A percentile compares a stretch with the other conserved stretches of the same genome.
phyloP scores from a whole-genome alignment of 139 green algal species.

The Eudorina sp. region DNA sequence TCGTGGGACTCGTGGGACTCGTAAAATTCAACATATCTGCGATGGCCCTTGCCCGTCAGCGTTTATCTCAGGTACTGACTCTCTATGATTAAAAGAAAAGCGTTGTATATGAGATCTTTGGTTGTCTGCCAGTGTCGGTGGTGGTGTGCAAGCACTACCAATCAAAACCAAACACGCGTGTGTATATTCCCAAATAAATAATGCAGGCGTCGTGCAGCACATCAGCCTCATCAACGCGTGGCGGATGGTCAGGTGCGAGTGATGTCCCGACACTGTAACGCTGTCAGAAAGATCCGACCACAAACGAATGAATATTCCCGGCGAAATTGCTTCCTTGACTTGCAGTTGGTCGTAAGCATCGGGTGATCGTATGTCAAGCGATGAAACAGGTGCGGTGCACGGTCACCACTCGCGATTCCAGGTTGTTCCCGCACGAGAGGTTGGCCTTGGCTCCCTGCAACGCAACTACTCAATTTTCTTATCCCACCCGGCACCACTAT shows the following conservation, averaged over 20 bases:
- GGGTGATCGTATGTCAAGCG: neutral
- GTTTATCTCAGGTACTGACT: conserved; percentile 17
- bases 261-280: neutral
- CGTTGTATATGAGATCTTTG: too few relatives aligned
- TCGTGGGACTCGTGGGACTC: too few relatives aligned
- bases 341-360: neutral
- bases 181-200: too few relatives aligned
- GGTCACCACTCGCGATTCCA: neutral
- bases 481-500: too few relatives aligned
- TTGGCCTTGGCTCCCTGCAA: too few relatives aligned
- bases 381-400: neutral
- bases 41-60: conserved; percentile 14
- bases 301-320: neutral
- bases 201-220: conserved; percentile 30
- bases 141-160: too few relatives aligned
- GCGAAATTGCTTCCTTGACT: neutral
- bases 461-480: too few relatives aligned
- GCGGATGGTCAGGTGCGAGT: neutral
- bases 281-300: too few relatives aligned
- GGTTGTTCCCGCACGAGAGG: too few relatives aligned
- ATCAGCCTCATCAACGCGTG: neutral
- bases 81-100: too few relatives aligned
- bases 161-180: too few relatives aligned
- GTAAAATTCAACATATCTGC: neutral
- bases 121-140: too few relatives aligned